Percentiles rank a stretch among this genome's conserved stretches.
These are phyloP conservation scores for Phellopilus nigrolimitatus DNA, from an alignment of 1,284 basidiomycete species.

Conservation along the genomic window DNA sequence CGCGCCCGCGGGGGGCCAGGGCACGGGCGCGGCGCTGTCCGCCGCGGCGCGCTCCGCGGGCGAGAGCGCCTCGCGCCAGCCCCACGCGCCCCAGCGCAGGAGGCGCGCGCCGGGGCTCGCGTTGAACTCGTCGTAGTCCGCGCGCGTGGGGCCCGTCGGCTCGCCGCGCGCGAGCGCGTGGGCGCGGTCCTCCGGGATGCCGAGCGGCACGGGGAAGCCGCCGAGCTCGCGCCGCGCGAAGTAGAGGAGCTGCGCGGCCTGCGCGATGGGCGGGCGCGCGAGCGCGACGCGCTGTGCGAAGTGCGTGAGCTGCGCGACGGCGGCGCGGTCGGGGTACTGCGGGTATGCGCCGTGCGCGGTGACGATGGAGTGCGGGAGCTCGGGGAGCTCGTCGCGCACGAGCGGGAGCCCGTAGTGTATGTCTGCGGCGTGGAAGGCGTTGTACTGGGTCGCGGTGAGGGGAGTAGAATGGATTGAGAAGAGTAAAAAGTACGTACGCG, in stretches of 20 bases:
- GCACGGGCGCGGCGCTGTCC: constrained; percentile 19
- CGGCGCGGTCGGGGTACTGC: constrained; percentile 41
- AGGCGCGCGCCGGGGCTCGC: constrained; percentile 32
- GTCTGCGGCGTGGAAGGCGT: constrained; percentile 53
- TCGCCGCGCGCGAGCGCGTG: constrained; percentile 34
- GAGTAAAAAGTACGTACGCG: constrained; percentile 34
- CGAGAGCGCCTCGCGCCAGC: constrained; percentile 35
- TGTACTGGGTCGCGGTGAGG: constrained; percentile 37
- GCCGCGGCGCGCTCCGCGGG: constrained; percentile 26
- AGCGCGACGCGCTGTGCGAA: constrained; percentile 39
- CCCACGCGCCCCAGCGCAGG: constrained; percentile 32
- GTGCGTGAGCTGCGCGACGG: constrained; percentile 30
- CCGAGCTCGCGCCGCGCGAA: constrained; percentile 51
- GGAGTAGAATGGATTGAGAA: constrained; percentile 18
- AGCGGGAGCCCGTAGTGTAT: constrained; percentile 55
- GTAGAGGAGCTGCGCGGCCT: constrained; percentile 59
- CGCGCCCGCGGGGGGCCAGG: constrained; percentile 23
- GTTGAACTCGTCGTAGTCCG: constrained; percentile 59
- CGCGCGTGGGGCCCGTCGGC: constrained; percentile 43
- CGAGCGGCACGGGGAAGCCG: constrained; percentile 40
- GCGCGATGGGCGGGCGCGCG: constrained; percentile 44
- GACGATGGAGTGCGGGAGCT: constrained; percentile 35
- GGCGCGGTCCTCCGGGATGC: constrained; percentile 43
- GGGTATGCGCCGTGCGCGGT: constrained; percentile 55
- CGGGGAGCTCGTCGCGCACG: constrained; percentile 20